Evolutionary conservation across 495 filamentous ascomycete species (phyloP), one percentile per base, ranked within the genome.

Genomic region (Trichocladium uniseriatum): DNA sequence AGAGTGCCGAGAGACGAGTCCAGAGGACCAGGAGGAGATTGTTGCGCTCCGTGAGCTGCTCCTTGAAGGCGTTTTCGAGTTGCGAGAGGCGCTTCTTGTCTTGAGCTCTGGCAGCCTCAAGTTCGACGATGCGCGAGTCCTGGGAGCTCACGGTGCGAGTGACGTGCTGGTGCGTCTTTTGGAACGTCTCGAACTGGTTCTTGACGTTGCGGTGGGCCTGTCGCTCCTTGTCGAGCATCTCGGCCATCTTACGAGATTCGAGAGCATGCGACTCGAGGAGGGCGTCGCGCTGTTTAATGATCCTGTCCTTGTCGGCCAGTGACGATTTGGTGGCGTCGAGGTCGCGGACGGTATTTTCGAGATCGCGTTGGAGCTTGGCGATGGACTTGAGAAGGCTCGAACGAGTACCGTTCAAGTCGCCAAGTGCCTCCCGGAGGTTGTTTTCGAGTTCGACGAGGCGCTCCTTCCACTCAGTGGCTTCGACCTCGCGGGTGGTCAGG

Each of bases 151-250:
- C 82, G 2, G 84, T 91, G 16, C 87, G 81, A 18, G 80, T 83
- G 36, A 88, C 82, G 45, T 89, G 86, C 44, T 90, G 85, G 50
- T 94, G 84, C 2, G 84, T 87, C 56, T 84, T 89, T 59, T 94
- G 82, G 54, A 87, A 81, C 36, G 86, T 82, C 55, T 97, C 92
- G 52, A 89, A 89, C 34, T 90, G 81, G 50, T 85, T 76, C 60
- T 87, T 89, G 52, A 92, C 88, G 44, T 84, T 82, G 34, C 85
- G 80, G 48, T 92, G 87, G 41, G 80, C 80, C 55, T 86, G 79
- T 28, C 89, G 82, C 67, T 98, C 92, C 45, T 91, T 91, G 24
- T 98, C 92, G 24, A 97, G 80, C 38, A 95, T 72, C 44, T 97
- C 91, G 6, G 80, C 80, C 22, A 97, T 70, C 58, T 89, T 89